Percentiles rank a stretch among this genome's conserved stretches.
phyloP scores from a whole-genome alignment of 73 alveolate genomes.

The Diophrys sp. region DNA sequence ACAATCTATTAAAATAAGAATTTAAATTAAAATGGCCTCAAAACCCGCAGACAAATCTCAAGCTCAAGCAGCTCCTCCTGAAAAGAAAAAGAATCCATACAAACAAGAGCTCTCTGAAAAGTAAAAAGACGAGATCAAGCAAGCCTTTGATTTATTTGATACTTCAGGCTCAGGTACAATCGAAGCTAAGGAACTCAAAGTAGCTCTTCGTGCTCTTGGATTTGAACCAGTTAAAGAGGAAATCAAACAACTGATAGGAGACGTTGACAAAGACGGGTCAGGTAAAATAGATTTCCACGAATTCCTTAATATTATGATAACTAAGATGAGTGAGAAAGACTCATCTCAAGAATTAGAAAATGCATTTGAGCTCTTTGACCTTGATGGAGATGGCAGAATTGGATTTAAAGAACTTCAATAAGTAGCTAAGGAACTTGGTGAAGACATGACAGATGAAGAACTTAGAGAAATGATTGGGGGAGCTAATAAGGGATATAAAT shows the following conservation, averaged over 20 bases:
- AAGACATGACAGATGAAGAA: constrained; percentile 96
- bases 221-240: constrained; percentile 97
- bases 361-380: constrained; percentile 89
- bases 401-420: constrained; percentile 79
- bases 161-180: constrained; percentile 96
- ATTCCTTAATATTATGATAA: constrained; percentile 94
- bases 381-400: constrained; percentile 79
- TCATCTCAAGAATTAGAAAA: constrained; percentile 80
- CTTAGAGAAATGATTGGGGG: constrained; percentile 85
- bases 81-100: constrained; percentile 56
- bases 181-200: constrained; percentile 95
- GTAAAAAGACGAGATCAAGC: constrained; percentile 93
- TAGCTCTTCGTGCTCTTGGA: constrained; percentile 95
- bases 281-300: constrained; percentile 95
- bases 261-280: constrained; percentile 84
- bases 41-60: background rate
- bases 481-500: constrained; percentile 63
- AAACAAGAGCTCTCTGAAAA: constrained; percentile 84
- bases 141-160: constrained; percentile 97
- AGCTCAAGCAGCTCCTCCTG: background rate
- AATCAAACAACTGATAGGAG: constrained; percentile 83
- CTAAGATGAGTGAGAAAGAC: constrained; percentile 94
- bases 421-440: constrained; percentile 90
- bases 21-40: background rate
- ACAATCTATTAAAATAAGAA: too few relatives aligned